Evolutionary conservation across 2,329 filamentous ascomycete genomes (phyloP).

Genomic region (Phaeomoniella chlamydospora): DNA sequence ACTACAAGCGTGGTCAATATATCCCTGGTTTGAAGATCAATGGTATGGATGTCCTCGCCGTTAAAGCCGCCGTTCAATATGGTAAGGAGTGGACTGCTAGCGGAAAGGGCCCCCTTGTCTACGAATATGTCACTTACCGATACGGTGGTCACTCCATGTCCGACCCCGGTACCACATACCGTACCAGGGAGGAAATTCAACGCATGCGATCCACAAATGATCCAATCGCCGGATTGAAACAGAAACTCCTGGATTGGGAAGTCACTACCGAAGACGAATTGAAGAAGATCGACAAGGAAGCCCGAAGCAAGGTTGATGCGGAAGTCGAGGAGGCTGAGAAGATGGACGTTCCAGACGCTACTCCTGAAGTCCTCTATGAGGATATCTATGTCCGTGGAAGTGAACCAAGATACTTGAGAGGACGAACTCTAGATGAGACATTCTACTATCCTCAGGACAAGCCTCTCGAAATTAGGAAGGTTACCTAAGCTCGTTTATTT

Average conservation of each 20-base stretch:
- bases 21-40: constrained; percentile 99
- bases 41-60: constrained; percentile 96
- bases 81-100: constrained; percentile 73
- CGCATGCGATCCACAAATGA: constrained; percentile 99
- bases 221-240: constrained; percentile 93
- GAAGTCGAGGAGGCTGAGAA: constrained; percentile 85
- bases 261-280: constrained; percentile 88
- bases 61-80: constrained; percentile 91
- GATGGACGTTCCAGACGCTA: constrained; percentile 69
- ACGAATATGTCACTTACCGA: constrained; percentile 98
- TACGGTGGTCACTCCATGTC: constrained; percentile 99
- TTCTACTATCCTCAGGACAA: constrained; percentile 46
- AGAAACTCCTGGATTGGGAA: constrained; percentile 93
- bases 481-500: not conserved
- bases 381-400: constrained; percentile 86
- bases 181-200: constrained; percentile 97
- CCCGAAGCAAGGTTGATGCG: constrained; percentile 67
- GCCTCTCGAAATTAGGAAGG: not conserved
- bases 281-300: constrained; percentile 91
- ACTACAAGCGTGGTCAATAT: constrained; percentile 99
- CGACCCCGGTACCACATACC: constrained; percentile 97
- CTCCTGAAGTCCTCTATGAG: constrained; percentile 75
- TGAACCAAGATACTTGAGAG: constrained; percentile 78
- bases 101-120: constrained; percentile 84
- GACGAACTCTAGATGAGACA: constrained; percentile 82